Evolutionary conservation across 2,329 filamentous ascomycete species (phyloP).

Genomic region (Arthrobotrys sinensis): DNA sequence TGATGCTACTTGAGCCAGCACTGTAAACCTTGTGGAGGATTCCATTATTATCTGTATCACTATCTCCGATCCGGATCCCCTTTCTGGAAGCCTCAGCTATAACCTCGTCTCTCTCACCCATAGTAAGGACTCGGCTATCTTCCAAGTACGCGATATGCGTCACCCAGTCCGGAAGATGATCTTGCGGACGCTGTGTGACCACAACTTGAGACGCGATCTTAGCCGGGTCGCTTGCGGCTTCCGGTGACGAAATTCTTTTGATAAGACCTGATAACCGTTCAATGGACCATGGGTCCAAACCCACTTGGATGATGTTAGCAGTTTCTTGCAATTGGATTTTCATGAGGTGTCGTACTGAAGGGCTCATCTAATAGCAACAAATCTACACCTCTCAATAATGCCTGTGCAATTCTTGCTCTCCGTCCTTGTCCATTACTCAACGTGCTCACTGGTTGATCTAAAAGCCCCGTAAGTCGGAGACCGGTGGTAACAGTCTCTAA

Average conservation of each 20-base stretch:
- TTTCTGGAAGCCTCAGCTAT: slow-evolving; percentile 69
- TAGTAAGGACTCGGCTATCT: slow-evolving; percentile 76
- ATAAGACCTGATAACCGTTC: slow-evolving; percentile 78
- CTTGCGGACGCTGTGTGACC: slow-evolving; percentile 85
- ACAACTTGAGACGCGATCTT: slow-evolving; percentile 76
- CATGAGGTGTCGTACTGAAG: slow-evolving; percentile 74
- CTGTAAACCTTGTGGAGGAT: slow-evolving; percentile 63
- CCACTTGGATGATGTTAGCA: slow-evolving; percentile 72
- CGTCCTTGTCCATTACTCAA: slow-evolving; percentile 94
- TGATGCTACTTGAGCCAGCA: not conserved
- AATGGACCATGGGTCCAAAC: slow-evolving; percentile 87
- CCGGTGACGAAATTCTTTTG: slow-evolving; percentile 58
- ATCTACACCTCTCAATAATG: slow-evolving; percentile 83
- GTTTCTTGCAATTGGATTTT: slow-evolving; percentile 19
- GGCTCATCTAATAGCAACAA: slow-evolving; percentile 91
- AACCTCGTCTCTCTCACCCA: slow-evolving; percentile 78
- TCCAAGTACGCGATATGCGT: slow-evolving; percentile 84
- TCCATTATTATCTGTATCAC: slow-evolving; percentile 26
- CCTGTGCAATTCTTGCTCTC: slow-evolving; percentile 88
- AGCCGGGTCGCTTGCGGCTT: slow-evolving; percentile 4
- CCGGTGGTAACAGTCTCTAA: slow-evolving; percentile 78
- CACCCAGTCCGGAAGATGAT: slow-evolving; percentile 90
- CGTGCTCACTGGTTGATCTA: slow-evolving; percentile 87
- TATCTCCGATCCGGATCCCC: slow-evolving; percentile 47
- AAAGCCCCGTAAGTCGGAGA: slow-evolving; percentile 77